A percentile compares a stretch with the other conserved stretches of the same genome.
phyloP scores from a whole-genome alignment of 2,329 filamentous ascomycete genomes.

The Scytalidium lignicola region DNA sequence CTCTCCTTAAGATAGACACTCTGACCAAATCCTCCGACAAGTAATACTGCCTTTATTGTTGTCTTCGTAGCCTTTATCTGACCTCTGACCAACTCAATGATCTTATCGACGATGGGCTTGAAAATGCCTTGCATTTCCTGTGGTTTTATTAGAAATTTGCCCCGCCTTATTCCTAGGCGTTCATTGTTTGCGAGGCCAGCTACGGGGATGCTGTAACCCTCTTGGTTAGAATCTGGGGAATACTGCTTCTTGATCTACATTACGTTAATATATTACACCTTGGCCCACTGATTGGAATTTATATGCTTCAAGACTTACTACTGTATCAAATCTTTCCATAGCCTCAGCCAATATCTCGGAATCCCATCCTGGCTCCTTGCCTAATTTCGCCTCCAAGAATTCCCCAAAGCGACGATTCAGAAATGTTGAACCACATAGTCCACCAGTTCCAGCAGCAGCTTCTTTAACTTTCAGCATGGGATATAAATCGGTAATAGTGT shows the following conservation, averaged over 20 bases:
- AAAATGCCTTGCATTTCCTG: constrained; percentile 38
- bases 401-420: constrained; percentile 19
- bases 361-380: constrained; percentile 21
- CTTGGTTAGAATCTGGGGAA: constrained; percentile 26
- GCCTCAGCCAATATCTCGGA: constrained; percentile 13
- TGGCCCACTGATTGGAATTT: constrained; percentile 28
- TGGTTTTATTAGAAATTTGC: constrained; percentile 41
- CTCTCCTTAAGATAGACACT: constrained; percentile 29
- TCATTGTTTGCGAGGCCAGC: constrained; percentile 32
- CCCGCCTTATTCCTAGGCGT: constrained; percentile 45
- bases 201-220: constrained; percentile 35
- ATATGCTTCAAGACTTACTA: constrained; percentile 20
- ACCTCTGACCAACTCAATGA: constrained; percentile 38
- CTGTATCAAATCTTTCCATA: constrained; percentile 18
- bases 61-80: constrained; percentile 38
- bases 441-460: constrained; percentile 18
- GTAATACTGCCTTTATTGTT: constrained; percentile 31
- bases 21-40: constrained; percentile 19
- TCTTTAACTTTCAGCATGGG: constrained; percentile 29
- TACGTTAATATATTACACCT: constrained; percentile 34
- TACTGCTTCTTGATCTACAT: constrained; percentile 15
- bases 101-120: constrained; percentile 37
- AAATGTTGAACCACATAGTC: constrained; percentile 20
- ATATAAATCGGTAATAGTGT: constrained; percentile 39
- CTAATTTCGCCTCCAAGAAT: constrained; percentile 31